Evolutionary conservation across 768 basidiomycete species (phyloP), one percentile per base, ranked within the genome.

Genomic region (Mycena leptocephala): DNA sequence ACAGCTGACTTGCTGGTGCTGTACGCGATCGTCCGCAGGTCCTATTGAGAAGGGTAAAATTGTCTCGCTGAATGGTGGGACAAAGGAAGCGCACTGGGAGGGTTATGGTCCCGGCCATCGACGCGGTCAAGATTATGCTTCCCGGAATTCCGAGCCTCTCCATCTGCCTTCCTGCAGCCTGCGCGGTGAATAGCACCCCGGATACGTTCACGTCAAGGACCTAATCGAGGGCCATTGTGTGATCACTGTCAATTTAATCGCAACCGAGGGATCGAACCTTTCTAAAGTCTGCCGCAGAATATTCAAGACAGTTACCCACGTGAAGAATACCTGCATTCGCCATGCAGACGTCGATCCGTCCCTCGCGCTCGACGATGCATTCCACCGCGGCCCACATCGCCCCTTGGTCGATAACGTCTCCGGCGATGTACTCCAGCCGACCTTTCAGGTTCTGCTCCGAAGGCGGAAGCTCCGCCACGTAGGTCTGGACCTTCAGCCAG

Each of bases 241-340:
- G 7, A 37, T 6, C 8, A 46, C 3, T 2, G 18, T 14, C 20
- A 46, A 46, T 28, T 6, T 16, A 67, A 93, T 87, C 74, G 93
- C 91, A 72, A 90, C 91, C 43, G 18, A 43, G 48, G 37, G 11
- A 5, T 78, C 86, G 69, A 70, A 93, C 94, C 80, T 93, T 90
- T 79, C 88, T 85, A 80, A 95, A 95, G 77, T 93, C 88, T 74
- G 90, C 83, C 16, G 87, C 93, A 0, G 93, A 89, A 80, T 94
- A 95, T 55, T 91, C 89, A 82, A 95, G 81, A 78, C 93, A 94
- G 71, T 92, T 90, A 35, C 82, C 90, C 74, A 92, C 78, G 79
- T 89, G 91, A 80, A 94, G 81, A 66, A 96, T 90, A 22, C 95
- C 95, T 53, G 95, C 95, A n/a, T 95, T 95, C 9, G 95, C 95